These are phyloP conservation scores for Pholiota conissans DNA, from an alignment of 768 basidiomycete genomes.

Conservation along the genomic window DNA sequence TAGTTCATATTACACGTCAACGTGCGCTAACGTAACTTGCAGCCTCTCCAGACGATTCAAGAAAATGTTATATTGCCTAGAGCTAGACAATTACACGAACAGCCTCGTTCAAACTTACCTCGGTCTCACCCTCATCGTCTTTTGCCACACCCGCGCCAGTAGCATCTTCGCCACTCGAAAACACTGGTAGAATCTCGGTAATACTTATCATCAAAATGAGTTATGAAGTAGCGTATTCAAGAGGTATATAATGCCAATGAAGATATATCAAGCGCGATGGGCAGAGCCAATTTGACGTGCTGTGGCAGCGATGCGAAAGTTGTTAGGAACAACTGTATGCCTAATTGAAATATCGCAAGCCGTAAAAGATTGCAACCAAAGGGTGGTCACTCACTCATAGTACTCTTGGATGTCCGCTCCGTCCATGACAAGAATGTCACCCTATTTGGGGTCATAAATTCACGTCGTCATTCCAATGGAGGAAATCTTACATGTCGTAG, in stretches of 20 bases:
- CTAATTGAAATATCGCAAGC: constrained; percentile 30
- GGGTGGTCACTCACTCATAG: constrained; percentile 57
- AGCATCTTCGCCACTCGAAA: constrained; percentile 1
- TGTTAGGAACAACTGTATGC: constrained; percentile 72
- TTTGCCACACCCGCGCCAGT: constrained; percentile 23
- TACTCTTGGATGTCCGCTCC: constrained; percentile 63
- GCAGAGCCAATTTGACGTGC: constrained; percentile 59
- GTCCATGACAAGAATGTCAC: constrained; percentile 80
- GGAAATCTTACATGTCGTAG: constrained; percentile 61
- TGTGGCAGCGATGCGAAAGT: constrained; percentile 80
- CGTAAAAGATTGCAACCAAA: neutral
- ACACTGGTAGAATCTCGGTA: neutral
- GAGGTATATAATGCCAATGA: constrained; percentile 5
- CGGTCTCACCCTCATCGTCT: constrained; percentile 26
- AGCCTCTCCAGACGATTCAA: constrained; percentile 21
- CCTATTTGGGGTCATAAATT: constrained; percentile 39
- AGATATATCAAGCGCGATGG: constrained; percentile 3
- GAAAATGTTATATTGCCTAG: constrained; percentile 8
- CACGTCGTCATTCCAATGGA: constrained; percentile 8
- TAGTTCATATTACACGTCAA: neutral
- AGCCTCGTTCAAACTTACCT: constrained; percentile 18
- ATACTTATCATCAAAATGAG: neutral
- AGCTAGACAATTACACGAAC: constrained; percentile 11
- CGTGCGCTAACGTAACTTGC: neutral
- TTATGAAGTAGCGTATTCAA: constrained; percentile 2